Conservation (phyloP, 306 rosid species). For the Cucurbita maxima region DNA sequence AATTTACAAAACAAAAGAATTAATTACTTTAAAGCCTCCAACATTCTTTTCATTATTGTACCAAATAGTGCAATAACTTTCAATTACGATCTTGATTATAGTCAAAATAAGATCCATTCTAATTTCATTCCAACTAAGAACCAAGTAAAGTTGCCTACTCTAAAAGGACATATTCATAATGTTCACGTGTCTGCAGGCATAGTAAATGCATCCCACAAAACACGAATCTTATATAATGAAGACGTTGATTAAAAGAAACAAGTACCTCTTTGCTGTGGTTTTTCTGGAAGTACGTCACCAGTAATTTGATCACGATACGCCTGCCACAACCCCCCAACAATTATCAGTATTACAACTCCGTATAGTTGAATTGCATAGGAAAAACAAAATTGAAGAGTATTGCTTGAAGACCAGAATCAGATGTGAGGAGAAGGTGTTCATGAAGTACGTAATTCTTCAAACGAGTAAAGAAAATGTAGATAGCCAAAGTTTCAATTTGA, state of each 20-base stretch:
- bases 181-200: background rate
- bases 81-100: background rate
- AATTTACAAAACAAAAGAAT: background rate
- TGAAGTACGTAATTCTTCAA: background rate
- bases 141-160: background rate
- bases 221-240: background rate
- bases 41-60: background rate
- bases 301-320: conserved; percentile 89
- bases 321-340: conserved; percentile 37
- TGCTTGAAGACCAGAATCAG: background rate
- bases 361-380: conserved; percentile 3
- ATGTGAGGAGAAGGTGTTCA: background rate
- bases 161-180: background rate
- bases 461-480: background rate
- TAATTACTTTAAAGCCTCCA: background rate
- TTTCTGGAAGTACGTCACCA: conserved; percentile 79
- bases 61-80: background rate
- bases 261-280: conserved; percentile 94
- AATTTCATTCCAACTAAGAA: background rate
- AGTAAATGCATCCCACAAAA: background rate
- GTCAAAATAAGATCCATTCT: background rate
- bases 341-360: conserved; percentile 6
- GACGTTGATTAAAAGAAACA: background rate
- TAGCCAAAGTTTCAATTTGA: background rate
- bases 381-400: background rate